Percentiles rank a stretch among this genome's conserved stretches.
Conservation (phyloP, 129 eudicot species). For the Oenanthe sinensis region DNA sequence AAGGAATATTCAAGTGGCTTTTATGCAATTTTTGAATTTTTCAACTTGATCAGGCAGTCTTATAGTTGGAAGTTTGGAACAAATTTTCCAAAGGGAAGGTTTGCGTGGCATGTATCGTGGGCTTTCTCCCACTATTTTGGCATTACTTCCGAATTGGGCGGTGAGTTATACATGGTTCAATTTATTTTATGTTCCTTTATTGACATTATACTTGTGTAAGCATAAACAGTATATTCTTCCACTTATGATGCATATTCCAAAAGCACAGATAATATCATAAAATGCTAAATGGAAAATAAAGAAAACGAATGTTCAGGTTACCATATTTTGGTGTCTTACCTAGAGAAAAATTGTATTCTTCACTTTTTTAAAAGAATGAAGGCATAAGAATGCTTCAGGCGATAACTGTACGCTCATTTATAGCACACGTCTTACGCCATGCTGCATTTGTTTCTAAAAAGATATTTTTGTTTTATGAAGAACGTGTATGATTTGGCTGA, state of each 20-base stretch:
- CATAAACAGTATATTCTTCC: background rate
- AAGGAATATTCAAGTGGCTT: background rate
- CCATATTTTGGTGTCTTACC: background rate
- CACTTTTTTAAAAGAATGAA: background rate
- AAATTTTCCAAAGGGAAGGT: constrained; percentile 74
- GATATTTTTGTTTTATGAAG: background rate
- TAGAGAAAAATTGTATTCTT: background rate
- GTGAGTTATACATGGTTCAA: constrained; percentile 41
- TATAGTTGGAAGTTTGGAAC: constrained; percentile 80
- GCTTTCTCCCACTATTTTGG: constrained; percentile 86
- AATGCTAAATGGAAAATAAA: background rate
- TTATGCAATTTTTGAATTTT: background rate
- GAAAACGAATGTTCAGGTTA: background rate
- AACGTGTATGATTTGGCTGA: background rate
- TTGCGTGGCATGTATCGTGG: constrained; percentile 97
- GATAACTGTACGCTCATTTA: background rate
- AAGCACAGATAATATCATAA: background rate
- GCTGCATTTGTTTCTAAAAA: background rate
- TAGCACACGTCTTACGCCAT: background rate
- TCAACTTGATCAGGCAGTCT: constrained; percentile 55
- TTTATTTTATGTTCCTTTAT: background rate
- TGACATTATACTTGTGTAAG: background rate
- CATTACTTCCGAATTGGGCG: constrained; percentile 98
- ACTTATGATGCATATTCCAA: background rate
- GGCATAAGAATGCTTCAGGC: background rate